Evolutionary conservation across 2,329 filamentous ascomycete species (phyloP).

Genomic region (Alternaria solani): DNA sequence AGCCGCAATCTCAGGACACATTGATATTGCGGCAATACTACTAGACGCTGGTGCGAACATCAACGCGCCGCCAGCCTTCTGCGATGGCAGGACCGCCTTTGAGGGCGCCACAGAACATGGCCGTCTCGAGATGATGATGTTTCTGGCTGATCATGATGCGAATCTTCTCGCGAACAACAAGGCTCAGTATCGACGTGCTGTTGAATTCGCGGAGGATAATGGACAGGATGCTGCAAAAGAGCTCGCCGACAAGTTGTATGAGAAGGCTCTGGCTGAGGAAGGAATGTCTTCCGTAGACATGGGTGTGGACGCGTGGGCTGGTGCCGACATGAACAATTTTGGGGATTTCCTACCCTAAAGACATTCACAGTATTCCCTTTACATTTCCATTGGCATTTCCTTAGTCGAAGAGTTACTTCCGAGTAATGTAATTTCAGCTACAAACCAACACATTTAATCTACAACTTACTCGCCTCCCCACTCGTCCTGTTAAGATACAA

Average conservation of each 20-base stretch:
- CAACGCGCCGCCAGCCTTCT: not conserved
- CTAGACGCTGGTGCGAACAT: not conserved
- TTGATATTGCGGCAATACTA: not conserved
- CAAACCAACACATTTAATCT: slow-evolving; percentile 11
- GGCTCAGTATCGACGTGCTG: not conserved
- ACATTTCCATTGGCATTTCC: too few relatives aligned
- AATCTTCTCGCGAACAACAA: not conserved
- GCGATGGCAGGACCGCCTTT: slow-evolving; percentile 22
- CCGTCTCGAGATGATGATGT: slow-evolving; percentile 36
- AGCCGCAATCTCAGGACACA: not conserved
- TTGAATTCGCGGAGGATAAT: not conserved
- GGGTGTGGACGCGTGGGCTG: not conserved
- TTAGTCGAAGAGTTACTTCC: not conserved
- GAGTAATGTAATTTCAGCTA: too few relatives aligned
- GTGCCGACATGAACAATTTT: not conserved
- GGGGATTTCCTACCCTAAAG: not conserved
- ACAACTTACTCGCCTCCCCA: slow-evolving; percentile 54
- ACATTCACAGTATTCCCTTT: not conserved
- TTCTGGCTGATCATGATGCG: not conserved
- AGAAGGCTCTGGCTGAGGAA: not conserved
- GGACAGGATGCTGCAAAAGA: not conserved
- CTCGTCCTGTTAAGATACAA: slow-evolving; percentile 53
- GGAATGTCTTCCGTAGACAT: not conserved
- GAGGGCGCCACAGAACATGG: slow-evolving; percentile 41
- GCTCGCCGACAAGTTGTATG: not conserved